A percentile compares a stretch with the other conserved stretches of the same genome.
Evolutionary conservation across 768 basidiomycete species (phyloP).

Genomic region (Fistulinella prunicolor): DNA sequence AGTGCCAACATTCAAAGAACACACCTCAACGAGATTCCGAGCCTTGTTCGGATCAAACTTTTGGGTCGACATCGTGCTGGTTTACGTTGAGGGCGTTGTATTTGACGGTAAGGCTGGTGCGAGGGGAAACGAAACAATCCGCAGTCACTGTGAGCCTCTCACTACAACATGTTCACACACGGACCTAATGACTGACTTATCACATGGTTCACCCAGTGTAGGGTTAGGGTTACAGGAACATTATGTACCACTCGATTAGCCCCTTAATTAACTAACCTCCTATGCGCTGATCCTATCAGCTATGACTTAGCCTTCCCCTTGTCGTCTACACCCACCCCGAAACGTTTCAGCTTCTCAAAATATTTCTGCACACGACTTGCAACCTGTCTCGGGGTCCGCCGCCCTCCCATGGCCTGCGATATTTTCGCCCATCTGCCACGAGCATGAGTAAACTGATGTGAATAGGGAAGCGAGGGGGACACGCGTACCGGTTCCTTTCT

Average conservation of each 20-base stretch:
- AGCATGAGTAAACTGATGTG: constrained; percentile 9
- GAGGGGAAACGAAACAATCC: neutral
- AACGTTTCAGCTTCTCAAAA: constrained; percentile 78
- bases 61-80: constrained; percentile 40
- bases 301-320: constrained; percentile 24
- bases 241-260: neutral
- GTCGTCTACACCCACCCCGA: constrained; percentile 50
- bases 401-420: constrained; percentile 76
- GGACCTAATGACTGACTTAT: neutral
- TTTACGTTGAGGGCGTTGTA: constrained; percentile 19
- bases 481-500: constrained; percentile 65
- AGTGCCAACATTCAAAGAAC: constrained; percentile 19
- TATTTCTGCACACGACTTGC: constrained; percentile 88
- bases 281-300: no score
- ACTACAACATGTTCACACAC: no score
- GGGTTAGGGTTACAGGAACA: constrained; percentile 30
- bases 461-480: neutral
- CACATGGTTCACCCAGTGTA: constrained; percentile 9
- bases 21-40: constrained; percentile 87
- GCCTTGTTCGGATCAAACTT: constrained; percentile 86
- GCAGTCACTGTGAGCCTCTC: no score
- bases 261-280: no score
- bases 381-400: constrained; percentile 78
- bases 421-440: constrained; percentile 71
- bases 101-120: no score